phyloP scores from a whole-genome alignment of 352 stramenopile species.

The Aphanomyces euteiches region DNA sequence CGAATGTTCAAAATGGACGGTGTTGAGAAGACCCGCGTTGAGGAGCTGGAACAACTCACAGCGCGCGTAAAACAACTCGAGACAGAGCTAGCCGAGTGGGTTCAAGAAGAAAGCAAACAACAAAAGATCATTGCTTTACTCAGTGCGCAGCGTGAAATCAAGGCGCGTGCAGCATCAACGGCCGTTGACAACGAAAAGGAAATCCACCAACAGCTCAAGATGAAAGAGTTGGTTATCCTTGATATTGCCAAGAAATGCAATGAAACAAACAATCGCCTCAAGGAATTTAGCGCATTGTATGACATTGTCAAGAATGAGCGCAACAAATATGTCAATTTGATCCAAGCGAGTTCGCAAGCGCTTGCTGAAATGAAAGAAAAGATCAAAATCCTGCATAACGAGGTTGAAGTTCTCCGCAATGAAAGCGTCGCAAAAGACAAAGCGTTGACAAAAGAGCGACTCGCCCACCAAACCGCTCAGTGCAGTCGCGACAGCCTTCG shows the following conservation, averaged over 20 bases:
- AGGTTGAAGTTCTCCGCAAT: slow-evolving; percentile 92
- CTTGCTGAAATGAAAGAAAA: slow-evolving; percentile 96
- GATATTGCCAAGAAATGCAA: slow-evolving; percentile 93
- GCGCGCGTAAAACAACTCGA: slow-evolving; percentile 70
- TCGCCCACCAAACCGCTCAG: slow-evolving; percentile 80
- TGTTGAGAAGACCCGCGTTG: slow-evolving; percentile 65
- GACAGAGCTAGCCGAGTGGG: slow-evolving; percentile 80
- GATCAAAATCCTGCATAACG: slow-evolving; percentile 94
- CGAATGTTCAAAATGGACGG: slow-evolving; percentile 85
- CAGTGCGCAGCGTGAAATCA: slow-evolving; percentile 87
- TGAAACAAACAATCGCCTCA: slow-evolving; percentile 89
- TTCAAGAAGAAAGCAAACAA: slow-evolving; percentile 84
- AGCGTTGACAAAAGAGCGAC: slow-evolving; percentile 86
- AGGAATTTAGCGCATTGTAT: slow-evolving; percentile 92
- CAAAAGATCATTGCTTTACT: slow-evolving; percentile 85
- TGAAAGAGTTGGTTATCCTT: slow-evolving; percentile 91
- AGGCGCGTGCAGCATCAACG: slow-evolving; percentile 77
- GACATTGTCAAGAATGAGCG: slow-evolving; percentile 95
- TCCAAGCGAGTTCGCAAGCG: slow-evolving; percentile 87
- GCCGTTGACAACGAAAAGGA: slow-evolving; percentile 76
- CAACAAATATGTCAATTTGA: slow-evolving; percentile 95
- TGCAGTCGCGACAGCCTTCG: slow-evolving; percentile 85
- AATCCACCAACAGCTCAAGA: slow-evolving; percentile 87
- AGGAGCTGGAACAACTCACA: slow-evolving; percentile 59
- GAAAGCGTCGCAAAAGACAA: slow-evolving; percentile 91